A percentile compares a stretch with the other conserved stretches of the same genome.
Evolutionary conservation across 371 early-diverging fungal genomes (phyloP).

Genomic region (Dinochytrium kinnereticum): DNA sequence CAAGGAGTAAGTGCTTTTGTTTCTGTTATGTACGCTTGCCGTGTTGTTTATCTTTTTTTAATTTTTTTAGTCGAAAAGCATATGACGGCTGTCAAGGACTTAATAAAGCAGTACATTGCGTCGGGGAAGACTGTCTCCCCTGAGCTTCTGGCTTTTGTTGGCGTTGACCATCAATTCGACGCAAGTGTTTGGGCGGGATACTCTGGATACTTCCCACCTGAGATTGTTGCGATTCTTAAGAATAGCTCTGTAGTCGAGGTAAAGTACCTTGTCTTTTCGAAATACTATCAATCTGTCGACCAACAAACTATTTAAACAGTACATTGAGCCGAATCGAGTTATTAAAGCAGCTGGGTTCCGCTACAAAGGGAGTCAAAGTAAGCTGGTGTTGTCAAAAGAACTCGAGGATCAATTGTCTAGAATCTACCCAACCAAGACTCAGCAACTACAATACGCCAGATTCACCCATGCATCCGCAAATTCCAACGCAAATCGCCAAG

Average conservation of each 20-base stretch:
- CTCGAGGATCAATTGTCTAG: too few species aligned
- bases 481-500: too few species aligned
- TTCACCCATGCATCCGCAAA: too few species aligned
- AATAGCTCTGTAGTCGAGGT: conserved; percentile 12
- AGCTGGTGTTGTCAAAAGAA: too few species aligned
- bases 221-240: neutral
- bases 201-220: neutral
- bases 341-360: conserved; percentile 2
- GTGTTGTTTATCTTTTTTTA: neutral
- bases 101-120: neutral
- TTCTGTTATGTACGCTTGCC: neutral
- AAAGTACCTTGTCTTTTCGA: neutral
- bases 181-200: neutral
- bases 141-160: neutral
- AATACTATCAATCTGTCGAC: neutral
- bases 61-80: neutral
- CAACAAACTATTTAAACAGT: neutral
- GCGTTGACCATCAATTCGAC: neutral
- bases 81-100: neutral
- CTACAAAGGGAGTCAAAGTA: too few species aligned
- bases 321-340: conserved; percentile 8
- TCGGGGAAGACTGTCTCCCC: neutral
- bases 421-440: too few species aligned
- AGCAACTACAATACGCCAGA: too few species aligned
- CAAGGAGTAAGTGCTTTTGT: neutral